Conservation (phyloP, 129 eudicot genomes). For the Flaveria sonorensis region DNA sequence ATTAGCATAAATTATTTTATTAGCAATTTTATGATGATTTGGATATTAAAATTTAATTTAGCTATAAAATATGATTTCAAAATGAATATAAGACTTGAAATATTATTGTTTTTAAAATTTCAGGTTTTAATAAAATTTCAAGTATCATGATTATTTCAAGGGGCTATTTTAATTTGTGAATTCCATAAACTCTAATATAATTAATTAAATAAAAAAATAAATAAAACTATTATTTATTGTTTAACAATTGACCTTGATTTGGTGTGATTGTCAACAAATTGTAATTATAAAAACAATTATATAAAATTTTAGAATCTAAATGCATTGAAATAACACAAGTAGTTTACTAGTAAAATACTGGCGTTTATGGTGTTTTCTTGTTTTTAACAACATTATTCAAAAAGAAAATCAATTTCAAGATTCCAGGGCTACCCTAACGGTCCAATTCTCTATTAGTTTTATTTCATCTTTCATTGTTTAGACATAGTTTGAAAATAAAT, state of each 20-base stretch:
- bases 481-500: neutral
- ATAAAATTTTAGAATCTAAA: conserved; percentile 12
- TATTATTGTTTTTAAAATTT: too few species aligned
- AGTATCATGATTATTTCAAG: too few species aligned
- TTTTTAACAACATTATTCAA: conserved; percentile 19
- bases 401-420: conserved; percentile 21
- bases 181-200: too few species aligned
- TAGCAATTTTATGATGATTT: too few species aligned
- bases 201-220: too few species aligned
- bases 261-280: neutral
- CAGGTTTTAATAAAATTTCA: too few species aligned
- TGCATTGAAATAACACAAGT: conserved; percentile 24
- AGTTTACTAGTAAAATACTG: conserved; percentile 32
- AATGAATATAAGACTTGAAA: too few species aligned
- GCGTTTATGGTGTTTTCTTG: conserved; percentile 34
- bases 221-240: neutral
- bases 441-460: neutral
- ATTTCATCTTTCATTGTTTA: neutral
- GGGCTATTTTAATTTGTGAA: too few species aligned
- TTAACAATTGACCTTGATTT: conserved; percentile 27
- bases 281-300: neutral
- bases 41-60: too few species aligned
- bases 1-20: too few species aligned
- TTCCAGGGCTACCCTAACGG: conserved; percentile 27
- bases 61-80: too few species aligned